Evolutionary conservation across 192 early-diverging fungal species (phyloP), one percentile per base, ranked within the genome.

Genomic region (Podila clonocystis): DNA sequence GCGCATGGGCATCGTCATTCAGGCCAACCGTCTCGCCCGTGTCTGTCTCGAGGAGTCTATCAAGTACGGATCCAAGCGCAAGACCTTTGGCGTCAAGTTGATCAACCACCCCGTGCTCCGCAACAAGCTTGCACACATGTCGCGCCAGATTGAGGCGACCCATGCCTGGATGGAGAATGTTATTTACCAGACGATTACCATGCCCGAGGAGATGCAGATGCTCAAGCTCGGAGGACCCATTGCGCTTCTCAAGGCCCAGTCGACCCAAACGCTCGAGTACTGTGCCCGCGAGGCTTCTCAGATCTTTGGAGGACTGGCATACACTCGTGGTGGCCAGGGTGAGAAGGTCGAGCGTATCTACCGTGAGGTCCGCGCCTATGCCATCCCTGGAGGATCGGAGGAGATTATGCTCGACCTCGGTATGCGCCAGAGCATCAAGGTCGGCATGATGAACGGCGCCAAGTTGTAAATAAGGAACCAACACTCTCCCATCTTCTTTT

Each of bases 371-470:
- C 82, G 93, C 38, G 91, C 90, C 26, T 93, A 92, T 68, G 92
- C 94, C 33, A 95, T 95, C 73, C 94, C 94, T 49, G 95, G 95
- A 33, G 95, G 95, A 26, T 91, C 90, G 38, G 95, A 95, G 83
- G 94, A 96, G 68, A 96, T 95, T 75, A 96, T 96, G 95, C 77
- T 95, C 59, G 95, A 96, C 72, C 77, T 96, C 15, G 95, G 95
- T 48, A 89, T 95, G 38, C 82, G 94, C 62, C 95, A 96, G 82
- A 83, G 87, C 34, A 73, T 94, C 28, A 96, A 96, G 84, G 92
- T 94, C n/a, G 31, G 61, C 13, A 48, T 61, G 34, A 65, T 80
- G 77, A 72, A 80, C 33, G 77, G 77, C 20, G 77, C 77, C 77
- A 80, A 80, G 62, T 38, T 80, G 61, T 80, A 73, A 65, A 68